phyloP scores from a whole-genome alignment of 2,329 filamentous ascomycete species.

The Arthrobotrys sphaeroides region DNA sequence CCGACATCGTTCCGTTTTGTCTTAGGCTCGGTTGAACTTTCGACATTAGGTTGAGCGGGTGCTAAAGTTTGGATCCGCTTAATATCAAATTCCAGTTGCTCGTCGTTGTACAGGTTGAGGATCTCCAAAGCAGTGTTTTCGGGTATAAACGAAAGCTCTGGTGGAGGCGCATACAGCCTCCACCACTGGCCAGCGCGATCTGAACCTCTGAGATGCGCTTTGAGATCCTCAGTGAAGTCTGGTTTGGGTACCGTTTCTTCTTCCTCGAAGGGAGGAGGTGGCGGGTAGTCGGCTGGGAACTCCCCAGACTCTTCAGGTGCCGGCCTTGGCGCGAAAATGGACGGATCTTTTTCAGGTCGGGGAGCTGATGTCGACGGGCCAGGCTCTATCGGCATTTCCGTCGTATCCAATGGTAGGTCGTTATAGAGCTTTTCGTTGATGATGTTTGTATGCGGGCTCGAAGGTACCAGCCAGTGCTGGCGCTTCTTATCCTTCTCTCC shows the following conservation, averaged over 20 bases:
- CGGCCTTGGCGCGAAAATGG: slow-evolving; percentile 48
- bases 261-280: slow-evolving; percentile 49
- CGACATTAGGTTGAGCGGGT: slow-evolving; percentile 26
- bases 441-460: slow-evolving; percentile 47
- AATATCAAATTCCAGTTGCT: slow-evolving; percentile 49
- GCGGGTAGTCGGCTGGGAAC: slow-evolving; percentile 36
- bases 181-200: slow-evolving; percentile 48
- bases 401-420: slow-evolving; percentile 38
- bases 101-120: slow-evolving; percentile 49
- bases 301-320: slow-evolving; percentile 39
- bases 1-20: slow-evolving; percentile 34
- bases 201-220: slow-evolving; percentile 40
- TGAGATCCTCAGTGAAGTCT: slow-evolving; percentile 45
- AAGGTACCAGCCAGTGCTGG: slow-evolving; percentile 47
- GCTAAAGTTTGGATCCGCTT: slow-evolving; percentile 43
- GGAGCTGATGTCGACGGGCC: slow-evolving; percentile 34
- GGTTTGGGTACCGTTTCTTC: slow-evolving; percentile 42
- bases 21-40: slow-evolving; percentile 33
- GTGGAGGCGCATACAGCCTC: slow-evolving; percentile 47
- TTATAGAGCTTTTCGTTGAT: slow-evolving; percentile 52
- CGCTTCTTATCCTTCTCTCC: slow-evolving; percentile 48
- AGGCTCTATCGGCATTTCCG: slow-evolving; percentile 43
- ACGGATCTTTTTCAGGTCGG: slow-evolving; percentile 45
- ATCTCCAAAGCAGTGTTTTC: slow-evolving; percentile 44
- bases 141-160: slow-evolving; percentile 48